Conservation (phyloP, 805 yeast genomes). For the Starmerella roubikii region DNA sequence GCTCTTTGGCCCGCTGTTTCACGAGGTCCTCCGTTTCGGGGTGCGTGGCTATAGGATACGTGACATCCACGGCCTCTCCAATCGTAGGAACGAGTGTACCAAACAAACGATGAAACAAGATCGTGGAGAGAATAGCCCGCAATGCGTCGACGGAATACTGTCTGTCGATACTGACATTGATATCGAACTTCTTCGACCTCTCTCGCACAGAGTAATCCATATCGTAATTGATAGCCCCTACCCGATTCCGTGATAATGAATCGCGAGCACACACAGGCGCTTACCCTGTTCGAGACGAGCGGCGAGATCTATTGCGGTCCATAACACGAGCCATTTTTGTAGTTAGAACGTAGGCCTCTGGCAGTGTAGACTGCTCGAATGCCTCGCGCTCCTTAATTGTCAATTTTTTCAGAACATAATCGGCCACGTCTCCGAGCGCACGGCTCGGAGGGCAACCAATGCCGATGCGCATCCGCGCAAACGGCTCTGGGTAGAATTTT, state of each 20-base stretch:
- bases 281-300: too few relatives aligned
- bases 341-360: conserved; percentile 9
- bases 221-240: too few relatives aligned
- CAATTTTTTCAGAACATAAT: conserved; percentile 49
- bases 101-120: conserved; percentile 55
- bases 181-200: conserved; percentile 1
- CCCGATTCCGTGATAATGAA: too few relatives aligned
- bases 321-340: conserved; percentile 6
- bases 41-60: conserved; percentile 29
- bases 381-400: conserved; percentile 32
- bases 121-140: conserved; percentile 48
- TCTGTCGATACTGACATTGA: conserved; percentile 29
- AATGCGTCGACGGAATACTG: conserved; percentile 42
- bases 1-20: conserved; percentile 13
- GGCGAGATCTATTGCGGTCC: conserved; percentile 1
- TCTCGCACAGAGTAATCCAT: background rate
- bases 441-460: conserved; percentile 51
- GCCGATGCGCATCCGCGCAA: conserved; percentile 60
- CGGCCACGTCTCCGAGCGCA: conserved; percentile 35
- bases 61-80: conserved; percentile 41
- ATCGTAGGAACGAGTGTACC: conserved; percentile 48
- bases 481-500: conserved; percentile 28
- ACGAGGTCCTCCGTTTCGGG: conserved; percentile 15
- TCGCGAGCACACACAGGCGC: too few relatives aligned
- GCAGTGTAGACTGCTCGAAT: conserved; percentile 28